These are phyloP conservation scores for Periconia sp. DNA, from an alignment of 2,329 filamentous ascomycete genomes.

Conservation along the genomic window DNA sequence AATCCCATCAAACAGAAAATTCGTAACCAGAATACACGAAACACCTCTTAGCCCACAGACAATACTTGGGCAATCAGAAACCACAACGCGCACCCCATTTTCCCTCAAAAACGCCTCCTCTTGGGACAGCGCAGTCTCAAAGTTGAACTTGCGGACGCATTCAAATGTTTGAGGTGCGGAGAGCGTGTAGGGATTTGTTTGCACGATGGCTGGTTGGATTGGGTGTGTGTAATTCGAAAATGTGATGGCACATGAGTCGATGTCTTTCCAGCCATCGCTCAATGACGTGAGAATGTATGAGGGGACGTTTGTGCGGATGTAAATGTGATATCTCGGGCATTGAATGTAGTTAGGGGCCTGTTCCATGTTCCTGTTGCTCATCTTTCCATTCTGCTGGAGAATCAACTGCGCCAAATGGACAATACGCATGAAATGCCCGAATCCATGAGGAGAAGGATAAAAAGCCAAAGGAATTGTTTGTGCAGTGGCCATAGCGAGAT, in stretches of 20 bases:
- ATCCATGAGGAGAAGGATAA: neutral
- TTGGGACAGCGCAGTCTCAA: neutral
- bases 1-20: neutral
- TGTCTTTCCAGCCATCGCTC: neutral
- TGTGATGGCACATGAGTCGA: neutral
- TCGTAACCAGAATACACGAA: neutral
- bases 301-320: neutral
- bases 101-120: neutral
- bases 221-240: neutral
- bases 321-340: neutral
- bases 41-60: neutral
- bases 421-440: slow-evolving; percentile 1
- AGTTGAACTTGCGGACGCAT: neutral
- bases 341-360: neutral
- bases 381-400: neutral
- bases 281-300: neutral
- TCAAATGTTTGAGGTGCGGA: neutral
- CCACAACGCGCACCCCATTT: neutral
- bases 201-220: neutral
- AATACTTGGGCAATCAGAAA: slow-evolving; percentile 1
- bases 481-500: neutral
- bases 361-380: neutral
- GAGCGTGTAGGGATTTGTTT: neutral
- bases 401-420: neutral
- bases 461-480: neutral